Evolutionary conservation across 208 protist genomes (phyloP), one percentile per base, ranked within the genome.

Genomic region (Acanthamoeba culbertsoni): DNA sequence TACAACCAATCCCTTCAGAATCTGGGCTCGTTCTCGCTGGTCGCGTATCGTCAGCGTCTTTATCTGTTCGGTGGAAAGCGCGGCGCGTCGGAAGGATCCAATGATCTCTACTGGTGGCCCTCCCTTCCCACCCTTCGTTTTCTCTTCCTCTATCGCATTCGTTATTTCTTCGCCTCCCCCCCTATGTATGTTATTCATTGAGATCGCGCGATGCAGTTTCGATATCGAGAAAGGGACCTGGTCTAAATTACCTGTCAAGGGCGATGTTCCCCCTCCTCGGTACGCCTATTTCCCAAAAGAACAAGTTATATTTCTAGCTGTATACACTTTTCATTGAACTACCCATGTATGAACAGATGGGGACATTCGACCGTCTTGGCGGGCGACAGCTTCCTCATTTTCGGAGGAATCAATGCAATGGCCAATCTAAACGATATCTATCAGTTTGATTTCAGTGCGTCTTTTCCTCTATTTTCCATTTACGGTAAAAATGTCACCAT

Each of bases 351-450:
- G 37, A 16, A 35, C 37, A 75, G 63, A 6, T 79, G 68, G 68
- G 68, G 68, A 10, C 68, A 79, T 31, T 79, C 68, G 42, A 23
- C 68, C 2, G 68, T 48, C 10, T 8, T 79, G 40, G 33, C 37
- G 5, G 68, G 68, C 68, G 42, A 42, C 42, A 28, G 33, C 42
- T 79, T 79, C 68, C 48, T 37, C 68, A 79, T 79, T 42, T 79
- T 79, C 33, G 68, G 68, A 43, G 68, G 68, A 33, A 79, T 79
- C 42, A 79, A 79, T 28, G 43, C 68, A 6, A 79, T 48, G 37
- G 68, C 68, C 68, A 79, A 79, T 28, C 68, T 79, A 33, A 79
- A 79, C 68, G 68, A 79, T 42, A 79, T 79, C 35, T 79, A 79
- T 28, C 68, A 79, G 68, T 79, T 79, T 28, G 68, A 79, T 20